Conservation (phyloP, 2,329 filamentous ascomycete genomes). For the Fusarium sp. region DNA sequence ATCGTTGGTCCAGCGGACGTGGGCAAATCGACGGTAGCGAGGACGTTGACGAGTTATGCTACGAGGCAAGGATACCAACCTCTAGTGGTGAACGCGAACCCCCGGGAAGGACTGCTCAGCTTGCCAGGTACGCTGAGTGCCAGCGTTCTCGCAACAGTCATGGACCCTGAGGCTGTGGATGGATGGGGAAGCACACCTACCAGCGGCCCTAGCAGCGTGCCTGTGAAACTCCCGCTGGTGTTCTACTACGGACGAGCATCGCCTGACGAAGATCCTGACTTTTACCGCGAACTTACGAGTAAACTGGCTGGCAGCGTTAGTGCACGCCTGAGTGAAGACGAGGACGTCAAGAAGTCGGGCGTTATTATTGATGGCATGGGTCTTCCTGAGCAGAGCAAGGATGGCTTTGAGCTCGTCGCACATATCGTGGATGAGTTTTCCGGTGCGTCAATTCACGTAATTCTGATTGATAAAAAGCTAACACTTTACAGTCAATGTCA, state of each 20-base stretch:
- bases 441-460: constrained; percentile 49
- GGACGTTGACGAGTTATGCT: constrained; percentile 83
- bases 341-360: constrained; percentile 77
- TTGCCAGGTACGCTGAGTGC: constrained; percentile 87
- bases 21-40: constrained; percentile 86
- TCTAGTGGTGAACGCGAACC: constrained; percentile 86
- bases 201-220: constrained; percentile 87
- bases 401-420: constrained; percentile 80
- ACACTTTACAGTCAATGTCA: constrained; percentile 77
- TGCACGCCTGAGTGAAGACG: constrained; percentile 81
- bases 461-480: constrained; percentile 9
- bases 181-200: constrained; percentile 93
- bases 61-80: constrained; percentile 80
- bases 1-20: constrained; percentile 82
- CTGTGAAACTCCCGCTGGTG: constrained; percentile 91
- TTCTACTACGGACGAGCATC: constrained; percentile 86
- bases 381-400: constrained; percentile 73
- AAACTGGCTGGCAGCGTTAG: constrained; percentile 83
- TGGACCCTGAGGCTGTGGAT: constrained; percentile 83
- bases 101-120: constrained; percentile 81
- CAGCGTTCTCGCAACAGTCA: constrained; percentile 85
- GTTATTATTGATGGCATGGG: constrained; percentile 89
- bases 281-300: constrained; percentile 81
- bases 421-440: constrained; percentile 76
- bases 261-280: constrained; percentile 77